phyloP scores from a whole-genome alignment of 495 filamentous ascomycete genomes.

The Schizothecium vesticola region DNA sequence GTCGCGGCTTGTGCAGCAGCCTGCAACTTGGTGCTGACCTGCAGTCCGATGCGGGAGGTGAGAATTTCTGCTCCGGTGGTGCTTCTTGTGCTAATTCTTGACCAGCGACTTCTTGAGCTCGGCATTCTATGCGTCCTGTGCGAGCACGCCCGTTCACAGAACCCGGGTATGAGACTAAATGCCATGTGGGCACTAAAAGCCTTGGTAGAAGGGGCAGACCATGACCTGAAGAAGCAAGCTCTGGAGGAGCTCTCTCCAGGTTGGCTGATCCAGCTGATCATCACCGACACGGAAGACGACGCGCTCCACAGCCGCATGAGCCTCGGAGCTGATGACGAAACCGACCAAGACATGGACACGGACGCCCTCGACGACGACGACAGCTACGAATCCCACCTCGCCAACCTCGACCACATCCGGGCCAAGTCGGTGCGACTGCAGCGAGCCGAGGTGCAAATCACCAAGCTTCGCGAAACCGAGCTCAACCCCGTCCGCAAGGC shows the following conservation, averaged over 20 bases:
- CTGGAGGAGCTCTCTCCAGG: conserved; percentile 69
- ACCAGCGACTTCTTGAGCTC: conserved; percentile 63
- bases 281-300: conserved; percentile 50
- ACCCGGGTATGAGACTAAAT: conserved; percentile 66
- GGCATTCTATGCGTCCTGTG: conserved; percentile 77
- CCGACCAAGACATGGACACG: conserved; percentile 62
- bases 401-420: background rate
- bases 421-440: conserved; percentile 26
- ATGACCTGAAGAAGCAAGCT: conserved; percentile 65
- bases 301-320: conserved; percentile 34
- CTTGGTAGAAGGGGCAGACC: conserved; percentile 61
- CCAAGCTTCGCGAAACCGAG: conserved; percentile 51
- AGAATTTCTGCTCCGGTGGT: conserved; percentile 20
- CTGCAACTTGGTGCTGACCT: conserved; percentile 77
- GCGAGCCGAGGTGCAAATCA: conserved; percentile 45
- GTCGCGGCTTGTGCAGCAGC: conserved; percentile 77
- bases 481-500: conserved; percentile 52
- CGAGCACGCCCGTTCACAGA: conserved; percentile 73
- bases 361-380: conserved; percentile 30
- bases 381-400: conserved; percentile 17
- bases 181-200: conserved; percentile 93
- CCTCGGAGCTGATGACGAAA: conserved; percentile 39
- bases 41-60: conserved; percentile 86
- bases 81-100: conserved; percentile 23
- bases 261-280: conserved; percentile 76